Percentiles rank a stretch among this genome's conserved stretches.
Conservation (phyloP, 345 rosid genomes). For the Crucihimalaya himalaica region DNA sequence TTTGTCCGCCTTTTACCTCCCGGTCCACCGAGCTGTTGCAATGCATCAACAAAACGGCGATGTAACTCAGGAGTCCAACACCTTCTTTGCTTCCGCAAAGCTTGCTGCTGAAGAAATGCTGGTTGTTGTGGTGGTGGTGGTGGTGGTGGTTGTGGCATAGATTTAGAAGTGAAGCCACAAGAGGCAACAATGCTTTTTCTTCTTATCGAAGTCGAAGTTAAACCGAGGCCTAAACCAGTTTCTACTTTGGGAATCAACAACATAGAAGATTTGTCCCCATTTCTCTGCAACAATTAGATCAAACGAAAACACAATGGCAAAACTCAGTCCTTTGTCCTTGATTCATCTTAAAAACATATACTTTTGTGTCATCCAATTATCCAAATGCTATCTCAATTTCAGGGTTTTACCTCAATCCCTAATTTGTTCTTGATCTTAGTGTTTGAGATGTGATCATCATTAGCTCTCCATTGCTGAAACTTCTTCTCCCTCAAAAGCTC, state of each 20-base stretch:
- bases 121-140: conserved; percentile 33
- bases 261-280: conserved; percentile 46
- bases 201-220: conserved; percentile 47
- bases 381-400: not conserved
- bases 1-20: conserved; percentile 50
- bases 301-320: not conserved
- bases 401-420: conserved; percentile 48
- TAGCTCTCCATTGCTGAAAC: conserved; percentile 62
- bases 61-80: conserved; percentile 97
- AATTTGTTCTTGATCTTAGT: conserved; percentile 38
- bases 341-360: not conserved
- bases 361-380: not conserved
- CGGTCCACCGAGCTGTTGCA: conserved; percentile 90
- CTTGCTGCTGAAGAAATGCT: conserved; percentile 53
- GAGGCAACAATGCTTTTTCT: conserved; percentile 42
- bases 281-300: conserved; percentile 45
- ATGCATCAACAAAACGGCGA: conserved; percentile 75
- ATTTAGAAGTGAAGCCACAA: conserved; percentile 39
- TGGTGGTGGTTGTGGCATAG: conserved; percentile 35
- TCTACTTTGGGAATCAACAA: conserved; percentile 56
- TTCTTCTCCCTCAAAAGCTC: conserved; percentile 49
- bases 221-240: conserved; percentile 40
- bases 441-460: conserved; percentile 38
- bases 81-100: conserved; percentile 81
- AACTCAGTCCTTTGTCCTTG: conserved; percentile 19